Evolutionary conservation across 306 rosid species (phyloP), one percentile per base, ranked within the genome.

Genomic region (Quercus parvula): DNA sequence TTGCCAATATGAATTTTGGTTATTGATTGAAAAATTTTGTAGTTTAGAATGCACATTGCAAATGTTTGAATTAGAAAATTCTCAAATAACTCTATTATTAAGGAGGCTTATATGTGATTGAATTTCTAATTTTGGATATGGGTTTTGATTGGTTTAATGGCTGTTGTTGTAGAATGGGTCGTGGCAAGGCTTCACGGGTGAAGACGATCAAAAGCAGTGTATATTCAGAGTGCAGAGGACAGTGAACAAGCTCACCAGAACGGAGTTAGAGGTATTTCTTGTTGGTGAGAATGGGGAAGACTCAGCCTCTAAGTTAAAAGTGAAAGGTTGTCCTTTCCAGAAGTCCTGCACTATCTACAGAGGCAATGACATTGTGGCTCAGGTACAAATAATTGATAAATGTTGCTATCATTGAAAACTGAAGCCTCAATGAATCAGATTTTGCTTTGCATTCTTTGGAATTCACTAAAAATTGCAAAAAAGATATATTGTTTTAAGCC

Each of bases 121-220:
- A 52, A 31, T 7, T 49, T 49, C 54, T 49, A 20, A 46, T 24
- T 76, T 6, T 49, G 80, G 70, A 31, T 20, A 31, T 2, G 35
- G 5, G 56, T 25, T 9, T 22, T 41, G 25, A 70, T 73, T 79
- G 74, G 70, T 86, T 10, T 49, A 3, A 33, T 67, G 51, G 15
- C 4, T 67, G 25, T 59, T 78, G 61, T 77, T 62, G 75, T 54
- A 95, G 98, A 81, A 77, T 63, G 94, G 94, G 31, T 78, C 63
- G 77, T 95, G 99, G 99, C 84, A 85, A 79, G 93, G 98, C 76
- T 92, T 81, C 4, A 90, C 81, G 76, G 98, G 92, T 70, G 86
- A 63, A 3, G 81, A 63, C 3, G 81, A 76, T 70, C 79, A 77
- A 2, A 78, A 70, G 71, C 88, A 89, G 3, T 63, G 87, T 74